A percentile compares a stretch with the other conserved stretches of the same genome.
Conservation (phyloP, 164 flowering plant genomes). For the Tinospora cordifolia region DNA sequence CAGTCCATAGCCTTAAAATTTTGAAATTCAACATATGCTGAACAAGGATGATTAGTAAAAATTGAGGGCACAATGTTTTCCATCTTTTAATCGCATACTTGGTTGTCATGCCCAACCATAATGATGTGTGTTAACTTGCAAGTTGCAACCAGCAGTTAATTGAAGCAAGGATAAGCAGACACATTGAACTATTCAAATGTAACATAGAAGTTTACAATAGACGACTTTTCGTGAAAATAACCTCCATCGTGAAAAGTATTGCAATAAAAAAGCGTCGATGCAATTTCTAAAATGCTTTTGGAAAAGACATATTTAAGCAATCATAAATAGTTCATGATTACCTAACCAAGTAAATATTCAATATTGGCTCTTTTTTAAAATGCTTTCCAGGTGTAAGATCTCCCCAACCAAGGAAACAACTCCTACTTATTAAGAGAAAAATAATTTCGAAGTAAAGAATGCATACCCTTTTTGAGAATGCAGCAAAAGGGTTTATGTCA, state of each 20-base stretch:
- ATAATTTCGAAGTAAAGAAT: not conserved
- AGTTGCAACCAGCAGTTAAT: too few species aligned
- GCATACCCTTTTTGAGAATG: constrained; percentile 88
- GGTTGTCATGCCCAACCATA: not conserved
- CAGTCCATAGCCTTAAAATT: constrained; percentile 7
- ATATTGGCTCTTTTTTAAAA: too few species aligned
- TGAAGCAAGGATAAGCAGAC: not conserved
- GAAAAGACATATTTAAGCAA: too few species aligned
- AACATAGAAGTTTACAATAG: not conserved
- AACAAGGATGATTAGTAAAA: not conserved
- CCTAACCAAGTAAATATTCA: too few species aligned
- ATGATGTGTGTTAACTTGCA: not conserved
- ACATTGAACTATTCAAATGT: not conserved
- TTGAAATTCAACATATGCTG: not conserved
- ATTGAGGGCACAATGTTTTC: not conserved
- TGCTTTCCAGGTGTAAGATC: too few species aligned
- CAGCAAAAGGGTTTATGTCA: constrained; percentile 99
- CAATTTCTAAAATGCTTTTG: too few species aligned
- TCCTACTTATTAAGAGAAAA: too few species aligned
- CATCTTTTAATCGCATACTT: not conserved
- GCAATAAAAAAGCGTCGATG: too few species aligned
- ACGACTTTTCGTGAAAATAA: too few species aligned
- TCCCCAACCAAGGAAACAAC: too few species aligned
- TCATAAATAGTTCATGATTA: too few species aligned
- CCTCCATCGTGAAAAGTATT: too few species aligned